Evolutionary conservation across 176 grass and related monocot genomes (phyloP).

Genomic region (Carex kokanica): DNA sequence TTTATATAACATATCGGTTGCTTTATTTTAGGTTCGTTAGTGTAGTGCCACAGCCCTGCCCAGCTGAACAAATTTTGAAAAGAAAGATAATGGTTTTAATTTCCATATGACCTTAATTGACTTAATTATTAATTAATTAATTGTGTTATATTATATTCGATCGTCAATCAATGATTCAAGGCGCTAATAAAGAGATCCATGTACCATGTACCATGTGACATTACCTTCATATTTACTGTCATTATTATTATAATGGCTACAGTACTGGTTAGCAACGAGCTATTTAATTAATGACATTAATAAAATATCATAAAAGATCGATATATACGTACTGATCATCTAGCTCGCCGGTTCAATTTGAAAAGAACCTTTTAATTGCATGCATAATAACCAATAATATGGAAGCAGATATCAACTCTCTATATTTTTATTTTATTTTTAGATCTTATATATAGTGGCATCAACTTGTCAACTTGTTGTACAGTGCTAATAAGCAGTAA

Average conservation of each 20-base stretch:
- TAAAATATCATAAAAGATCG: no score
- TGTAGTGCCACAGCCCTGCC: not conserved
- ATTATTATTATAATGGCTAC: not conserved
- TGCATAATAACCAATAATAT: not conserved
- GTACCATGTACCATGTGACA: not conserved
- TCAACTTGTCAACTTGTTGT: not conserved
- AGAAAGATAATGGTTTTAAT: no score
- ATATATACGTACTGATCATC: no score
- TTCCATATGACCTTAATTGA: no score
- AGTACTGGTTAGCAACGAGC: not conserved
- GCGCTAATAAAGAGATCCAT: not conserved
- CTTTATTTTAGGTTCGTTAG: not conserved
- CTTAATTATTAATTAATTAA: not conserved
- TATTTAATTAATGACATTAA: not conserved
- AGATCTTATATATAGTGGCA: no score
- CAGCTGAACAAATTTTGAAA: not conserved
- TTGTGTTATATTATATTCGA: not conserved
- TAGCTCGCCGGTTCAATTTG: not conserved
- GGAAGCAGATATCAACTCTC: not conserved
- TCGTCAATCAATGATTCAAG: not conserved
- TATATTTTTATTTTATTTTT: no score
- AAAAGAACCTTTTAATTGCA: not conserved
- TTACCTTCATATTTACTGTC: not conserved
- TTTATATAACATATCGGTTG: not conserved
- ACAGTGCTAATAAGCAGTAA: not conserved